Evolutionary conservation across 805 yeast species (phyloP), one percentile per base, ranked within the genome.

Genomic region (Myxozyma mucilagina): DNA sequence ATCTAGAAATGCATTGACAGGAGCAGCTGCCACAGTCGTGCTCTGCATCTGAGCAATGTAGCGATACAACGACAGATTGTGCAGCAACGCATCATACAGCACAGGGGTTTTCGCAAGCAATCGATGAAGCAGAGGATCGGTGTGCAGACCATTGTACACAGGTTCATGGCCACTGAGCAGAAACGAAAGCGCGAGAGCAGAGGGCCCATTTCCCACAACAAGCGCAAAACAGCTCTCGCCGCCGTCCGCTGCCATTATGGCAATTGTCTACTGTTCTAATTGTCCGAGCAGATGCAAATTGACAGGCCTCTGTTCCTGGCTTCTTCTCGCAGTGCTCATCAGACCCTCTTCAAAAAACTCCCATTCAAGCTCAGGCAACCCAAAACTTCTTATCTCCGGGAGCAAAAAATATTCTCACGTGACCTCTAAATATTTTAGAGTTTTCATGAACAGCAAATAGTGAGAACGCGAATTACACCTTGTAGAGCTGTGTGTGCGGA

Each of bases 91-190:
- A 31, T 48, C 65, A 31, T 53, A 60, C 14, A 61, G 42, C 31
- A 29, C 34, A 24, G 34, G 47, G 1, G 50, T 14, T 32, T 36
- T 29, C n/a, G 14, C 16, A 8, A 47, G 38, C 24, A 41, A 39
- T 3, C 32, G 7, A 35, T 38, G 54, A 10, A 50, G n/a, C 20
- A 5, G 54, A 10, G 48, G 24, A 31, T 48, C 43, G 14, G 74
- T 73, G 54, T 73, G 74, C 6, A 70, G 69, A 3, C 73, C 73
- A 41, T 47, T 68, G 47, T 73, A 73, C 43, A 58, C 59, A 3
- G 76, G 76, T 6, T 65, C 59, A 56, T 73, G 65, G 13, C 76
- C 76, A 43, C 67, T 59, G 39, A 73, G 64, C 31, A 73, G 69
- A 56, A 62, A 72, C 29, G 74, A 72, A 44, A 73, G 62, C 41